A percentile compares a stretch with the other conserved stretches of the same genome.
Conservation (phyloP, 2,329 filamentous ascomycete species). For the Aspergillus sp. region DNA sequence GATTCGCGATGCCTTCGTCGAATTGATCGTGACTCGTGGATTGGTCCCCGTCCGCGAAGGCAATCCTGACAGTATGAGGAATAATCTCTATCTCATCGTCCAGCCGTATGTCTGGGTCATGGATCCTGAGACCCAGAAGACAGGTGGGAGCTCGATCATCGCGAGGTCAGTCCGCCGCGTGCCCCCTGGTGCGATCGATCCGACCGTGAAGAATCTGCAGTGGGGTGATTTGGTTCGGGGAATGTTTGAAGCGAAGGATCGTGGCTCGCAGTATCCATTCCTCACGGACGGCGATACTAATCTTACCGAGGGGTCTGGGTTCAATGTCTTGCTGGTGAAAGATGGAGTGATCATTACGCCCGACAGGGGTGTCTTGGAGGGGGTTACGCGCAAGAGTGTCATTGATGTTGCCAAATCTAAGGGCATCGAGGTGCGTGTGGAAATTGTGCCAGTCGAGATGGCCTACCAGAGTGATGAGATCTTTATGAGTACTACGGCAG, state of each 20-base stretch:
- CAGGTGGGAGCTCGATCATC: constrained; percentile 45
- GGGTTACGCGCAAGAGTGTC: constrained; percentile 52
- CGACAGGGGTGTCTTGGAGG: constrained; percentile 49
- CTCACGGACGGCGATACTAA: constrained; percentile 52
- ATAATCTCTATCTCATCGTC: constrained; percentile 51
- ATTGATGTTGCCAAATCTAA: constrained; percentile 41
- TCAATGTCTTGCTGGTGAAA: constrained; percentile 51
- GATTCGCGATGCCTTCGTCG: constrained; percentile 52
- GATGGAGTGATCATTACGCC: constrained; percentile 48
- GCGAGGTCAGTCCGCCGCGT: constrained; percentile 47
- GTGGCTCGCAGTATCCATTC: constrained; percentile 50
- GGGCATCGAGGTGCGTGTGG: constrained; percentile 37
- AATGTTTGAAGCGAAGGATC: constrained; percentile 49
- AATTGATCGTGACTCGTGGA: constrained; percentile 53
- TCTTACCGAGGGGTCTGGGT: constrained; percentile 52
- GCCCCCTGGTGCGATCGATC: constrained; percentile 50
- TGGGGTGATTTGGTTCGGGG: constrained; percentile 52
- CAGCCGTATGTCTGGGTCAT: constrained; percentile 53
- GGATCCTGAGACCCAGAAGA: constrained; percentile 44
- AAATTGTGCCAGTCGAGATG: constrained; percentile 44
- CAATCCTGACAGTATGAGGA: constrained; percentile 34
- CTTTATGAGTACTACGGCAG: constrained; percentile 55
- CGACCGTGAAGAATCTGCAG: constrained; percentile 54
- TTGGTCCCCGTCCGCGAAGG: constrained; percentile 42
- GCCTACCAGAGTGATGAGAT: constrained; percentile 50